These are phyloP conservation scores for Plantago major DNA, from an alignment of 257 asterid genomes.

Conservation along the genomic window DNA sequence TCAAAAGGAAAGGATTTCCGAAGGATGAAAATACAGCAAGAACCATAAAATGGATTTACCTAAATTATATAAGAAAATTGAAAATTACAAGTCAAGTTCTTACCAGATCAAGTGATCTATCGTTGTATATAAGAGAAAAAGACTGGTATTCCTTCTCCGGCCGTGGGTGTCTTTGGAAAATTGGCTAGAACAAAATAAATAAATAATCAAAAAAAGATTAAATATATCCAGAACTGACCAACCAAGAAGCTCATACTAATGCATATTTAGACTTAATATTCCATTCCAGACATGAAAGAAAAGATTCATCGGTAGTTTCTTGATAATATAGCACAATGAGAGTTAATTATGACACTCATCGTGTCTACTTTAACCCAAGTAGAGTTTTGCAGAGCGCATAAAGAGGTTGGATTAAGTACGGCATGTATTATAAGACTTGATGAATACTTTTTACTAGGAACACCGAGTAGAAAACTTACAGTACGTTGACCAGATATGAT, in stretches of 20 bases:
- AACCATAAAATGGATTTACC: constrained; percentile 14
- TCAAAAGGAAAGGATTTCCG: constrained; percentile 19
- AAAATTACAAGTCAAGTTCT: constrained; percentile 27
- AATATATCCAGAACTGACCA: constrained; percentile 6
- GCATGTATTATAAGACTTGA: background rate
- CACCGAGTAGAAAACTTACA: constrained; percentile 49
- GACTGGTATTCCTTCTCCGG: constrained; percentile 98
- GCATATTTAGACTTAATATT: constrained; percentile 3
- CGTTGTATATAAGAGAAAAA: constrained; percentile 82
- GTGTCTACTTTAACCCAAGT: constrained; percentile 1
- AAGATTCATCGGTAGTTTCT: constrained; percentile 7
- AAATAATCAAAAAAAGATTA: constrained; percentile 7
- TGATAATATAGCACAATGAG: constrained; percentile 15
- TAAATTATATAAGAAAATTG: constrained; percentile 6
- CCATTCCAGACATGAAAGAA: background rate
- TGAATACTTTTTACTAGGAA: constrained; percentile 13
- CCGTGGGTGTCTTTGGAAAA: constrained; percentile 85
- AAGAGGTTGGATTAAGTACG: background rate
- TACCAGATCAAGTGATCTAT: constrained; percentile 92
- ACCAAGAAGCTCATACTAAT: background rate
- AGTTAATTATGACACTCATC: background rate
- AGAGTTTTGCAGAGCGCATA: background rate
- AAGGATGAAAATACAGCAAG: constrained; percentile 17
- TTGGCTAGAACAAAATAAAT: constrained; percentile 56
- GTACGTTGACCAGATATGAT: constrained; percentile 97